Evolutionary conservation across 176 grass and related monocot species (phyloP).

Genomic region (Aegilops speltoides): DNA sequence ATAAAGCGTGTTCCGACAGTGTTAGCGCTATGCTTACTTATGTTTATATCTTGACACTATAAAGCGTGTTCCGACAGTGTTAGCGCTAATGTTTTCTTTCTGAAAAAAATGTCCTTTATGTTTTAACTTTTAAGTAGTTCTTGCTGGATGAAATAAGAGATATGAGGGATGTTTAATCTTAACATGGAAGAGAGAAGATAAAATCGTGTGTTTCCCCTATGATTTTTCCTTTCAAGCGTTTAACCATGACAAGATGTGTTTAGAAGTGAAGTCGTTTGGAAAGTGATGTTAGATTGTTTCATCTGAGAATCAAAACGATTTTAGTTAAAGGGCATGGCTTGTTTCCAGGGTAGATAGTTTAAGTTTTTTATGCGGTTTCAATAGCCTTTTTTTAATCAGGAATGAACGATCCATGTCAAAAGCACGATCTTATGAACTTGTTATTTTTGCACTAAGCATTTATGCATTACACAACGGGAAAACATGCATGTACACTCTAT

Average conservation of each 20-base stretch:
- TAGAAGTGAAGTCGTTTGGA: not conserved
- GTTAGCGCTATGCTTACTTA: not conserved
- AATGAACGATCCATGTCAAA: not conserved
- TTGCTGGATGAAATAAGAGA: not conserved
- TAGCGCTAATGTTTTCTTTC: not conserved
- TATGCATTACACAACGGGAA: not conserved
- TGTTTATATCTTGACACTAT: not conserved
- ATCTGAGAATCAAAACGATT: not conserved
- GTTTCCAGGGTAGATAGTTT: not conserved
- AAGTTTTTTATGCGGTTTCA: not conserved
- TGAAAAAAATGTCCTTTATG: not conserved
- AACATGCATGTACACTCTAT: not conserved
- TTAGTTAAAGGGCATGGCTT: not conserved
- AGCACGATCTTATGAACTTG: not conserved
- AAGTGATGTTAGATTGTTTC: not conserved
- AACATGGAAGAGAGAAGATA: not conserved
- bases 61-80: not conserved
- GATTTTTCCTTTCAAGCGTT: not conserved
- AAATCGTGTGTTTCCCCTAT: not conserved
- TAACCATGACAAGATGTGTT: not conserved
- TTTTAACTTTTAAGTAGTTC: not conserved
- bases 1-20: not conserved
- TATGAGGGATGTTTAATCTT: not conserved
- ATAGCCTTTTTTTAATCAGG: not conserved
- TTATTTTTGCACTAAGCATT: constrained; percentile 3